phyloP scores from a whole-genome alignment of 495 filamentous ascomycete species.

The Aspergillus nanangensis region DNA sequence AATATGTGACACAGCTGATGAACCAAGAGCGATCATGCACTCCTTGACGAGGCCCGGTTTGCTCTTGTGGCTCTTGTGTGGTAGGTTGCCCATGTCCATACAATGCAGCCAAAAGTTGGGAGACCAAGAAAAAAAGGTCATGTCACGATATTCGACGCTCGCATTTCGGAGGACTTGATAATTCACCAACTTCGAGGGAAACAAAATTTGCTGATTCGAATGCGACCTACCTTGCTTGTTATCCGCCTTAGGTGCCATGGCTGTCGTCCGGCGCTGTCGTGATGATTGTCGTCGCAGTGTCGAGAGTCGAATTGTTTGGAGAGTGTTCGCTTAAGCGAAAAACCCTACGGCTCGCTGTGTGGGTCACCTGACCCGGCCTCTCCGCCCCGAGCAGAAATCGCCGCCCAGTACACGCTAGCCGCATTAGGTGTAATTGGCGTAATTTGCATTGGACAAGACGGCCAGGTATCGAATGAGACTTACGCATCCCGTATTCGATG shows the following conservation, averaged over 20 bases:
- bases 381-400: constrained; percentile 7
- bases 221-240: constrained; percentile 64
- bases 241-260: constrained; percentile 67
- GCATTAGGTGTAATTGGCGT: too few relatives aligned
- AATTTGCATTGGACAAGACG: too few relatives aligned
- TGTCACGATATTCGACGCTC: constrained; percentile 3
- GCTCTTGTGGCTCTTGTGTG: too few relatives aligned
- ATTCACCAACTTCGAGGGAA: constrained; percentile 16
- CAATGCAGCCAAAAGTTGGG: too few relatives aligned
- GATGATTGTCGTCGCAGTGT: constrained; percentile 42
- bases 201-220: constrained; percentile 12
- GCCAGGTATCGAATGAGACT: too few relatives aligned
- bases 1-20: too few relatives aligned
- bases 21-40: too few relatives aligned
- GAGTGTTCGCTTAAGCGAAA: constrained; percentile 41
- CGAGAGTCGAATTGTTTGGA: constrained; percentile 39
- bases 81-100: too few relatives aligned
- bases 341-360: constrained; percentile 42
- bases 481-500: too few relatives aligned
- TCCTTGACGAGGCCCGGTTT: too few relatives aligned
- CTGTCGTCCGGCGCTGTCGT: constrained; percentile 49
- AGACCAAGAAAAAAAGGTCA: too few relatives aligned
- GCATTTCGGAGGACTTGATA: constrained; percentile 27
- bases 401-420: constrained; percentile 15
- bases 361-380: constrained; percentile 42